Percentiles rank a stretch among this genome's conserved stretches.
These are phyloP conservation scores for Volvox reticuliferus DNA, from an alignment of 139 green algal genomes.

Conservation along the genomic window DNA sequence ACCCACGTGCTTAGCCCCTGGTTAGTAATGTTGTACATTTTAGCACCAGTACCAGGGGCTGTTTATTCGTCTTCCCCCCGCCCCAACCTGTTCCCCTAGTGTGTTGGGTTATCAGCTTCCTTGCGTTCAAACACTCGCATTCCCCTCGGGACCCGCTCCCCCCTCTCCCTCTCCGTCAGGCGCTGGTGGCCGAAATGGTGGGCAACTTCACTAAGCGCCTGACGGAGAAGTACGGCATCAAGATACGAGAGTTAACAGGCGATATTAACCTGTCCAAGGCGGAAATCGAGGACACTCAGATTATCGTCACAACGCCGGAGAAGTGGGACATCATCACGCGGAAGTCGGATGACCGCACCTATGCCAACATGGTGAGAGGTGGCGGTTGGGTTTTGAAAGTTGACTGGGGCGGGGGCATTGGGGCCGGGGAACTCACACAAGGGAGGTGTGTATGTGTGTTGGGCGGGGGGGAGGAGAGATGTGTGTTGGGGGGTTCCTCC, in stretches of 20 bases:
- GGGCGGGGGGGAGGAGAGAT: background rate
- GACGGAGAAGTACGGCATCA: slow-evolving; percentile 72
- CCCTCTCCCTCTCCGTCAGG: slow-evolving; percentile 56
- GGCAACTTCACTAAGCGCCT: slow-evolving; percentile 90
- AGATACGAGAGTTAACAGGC: slow-evolving; percentile 88
- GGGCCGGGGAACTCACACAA: background rate
- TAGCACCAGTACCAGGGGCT: no score
- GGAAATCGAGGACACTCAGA: slow-evolving; percentile 94
- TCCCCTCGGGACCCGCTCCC: background rate
- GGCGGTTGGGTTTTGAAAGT: background rate
- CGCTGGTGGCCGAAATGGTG: slow-evolving; percentile 98
- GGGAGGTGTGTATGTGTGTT: background rate
- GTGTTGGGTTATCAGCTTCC: no score
- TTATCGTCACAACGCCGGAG: slow-evolving; percentile 99
- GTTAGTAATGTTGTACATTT: no score
- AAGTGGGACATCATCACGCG: slow-evolving; percentile 99
- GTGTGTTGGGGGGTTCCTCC: no score
- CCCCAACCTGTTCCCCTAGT: no score
- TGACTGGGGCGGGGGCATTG: background rate
- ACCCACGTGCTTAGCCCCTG: no score
- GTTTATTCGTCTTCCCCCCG: no score
- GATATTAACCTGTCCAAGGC: slow-evolving; percentile 91
- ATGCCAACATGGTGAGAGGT: slow-evolving; percentile 84
- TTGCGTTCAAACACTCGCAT: no score
- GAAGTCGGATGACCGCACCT: slow-evolving; percentile 94